These are phyloP conservation scores for Spergularia marina DNA, from an alignment of 148 eudicot species.

Conservation along the genomic window DNA sequence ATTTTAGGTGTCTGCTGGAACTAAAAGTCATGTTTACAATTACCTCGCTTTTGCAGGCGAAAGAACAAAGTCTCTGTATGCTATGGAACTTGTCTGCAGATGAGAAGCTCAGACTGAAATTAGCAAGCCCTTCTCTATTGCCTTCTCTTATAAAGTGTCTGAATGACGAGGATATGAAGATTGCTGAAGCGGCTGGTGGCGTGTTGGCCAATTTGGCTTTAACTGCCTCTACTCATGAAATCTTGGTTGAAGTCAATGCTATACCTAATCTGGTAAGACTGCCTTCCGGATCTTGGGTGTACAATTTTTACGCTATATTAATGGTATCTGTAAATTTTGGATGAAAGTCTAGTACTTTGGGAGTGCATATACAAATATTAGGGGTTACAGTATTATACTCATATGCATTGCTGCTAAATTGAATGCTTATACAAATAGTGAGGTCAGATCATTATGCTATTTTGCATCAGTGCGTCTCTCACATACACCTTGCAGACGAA, in stretches of 20 bases:
- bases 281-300: slow-evolving; percentile 10
- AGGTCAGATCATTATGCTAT: too few species aligned
- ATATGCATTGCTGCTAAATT: background rate
- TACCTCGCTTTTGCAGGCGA: slow-evolving; percentile 52
- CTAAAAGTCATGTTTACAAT: slow-evolving; percentile 4
- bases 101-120: slow-evolving; percentile 57
- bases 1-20: background rate
- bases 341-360: background rate
- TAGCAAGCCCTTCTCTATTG: slow-evolving; percentile 55
- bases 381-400: too few species aligned
- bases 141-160: slow-evolving; percentile 62
- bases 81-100: slow-evolving; percentile 81
- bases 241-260: slow-evolving; percentile 74
- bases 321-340: background rate
- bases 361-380: background rate
- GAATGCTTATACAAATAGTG: background rate
- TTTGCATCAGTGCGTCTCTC: background rate
- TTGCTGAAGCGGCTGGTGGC: slow-evolving; percentile 73
- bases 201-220: slow-evolving; percentile 77
- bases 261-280: slow-evolving; percentile 73
- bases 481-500: too few species aligned
- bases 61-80: slow-evolving; percentile 73
- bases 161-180: slow-evolving; percentile 67
- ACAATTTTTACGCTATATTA: background rate
- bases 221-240: slow-evolving; percentile 46